These are phyloP conservation scores for Puccinia brachypodii DNA, from an alignment of 1,284 basidiomycete genomes.

Conservation along the genomic window DNA sequence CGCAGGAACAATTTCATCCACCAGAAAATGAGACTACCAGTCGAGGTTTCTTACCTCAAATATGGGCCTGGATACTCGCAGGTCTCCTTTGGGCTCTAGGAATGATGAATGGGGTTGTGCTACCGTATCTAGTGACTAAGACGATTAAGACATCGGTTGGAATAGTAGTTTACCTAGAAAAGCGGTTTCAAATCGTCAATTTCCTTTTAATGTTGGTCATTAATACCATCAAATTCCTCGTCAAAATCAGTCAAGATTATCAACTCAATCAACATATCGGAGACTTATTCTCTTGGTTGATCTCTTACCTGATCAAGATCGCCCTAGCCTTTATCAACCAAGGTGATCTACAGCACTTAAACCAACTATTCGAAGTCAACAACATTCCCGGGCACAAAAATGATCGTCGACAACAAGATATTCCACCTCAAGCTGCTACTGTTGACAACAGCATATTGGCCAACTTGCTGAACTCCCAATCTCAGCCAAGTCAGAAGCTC, in stretches of 20 bases:
- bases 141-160: neutral
- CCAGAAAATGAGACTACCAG: neutral
- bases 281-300: slow-evolving; percentile 15
- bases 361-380: neutral
- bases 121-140: slow-evolving; percentile 1
- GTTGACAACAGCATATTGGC: neutral
- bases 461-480: neutral
- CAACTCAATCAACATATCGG: slow-evolving; percentile 16
- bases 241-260: slow-evolving; percentile 19
- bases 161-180: slow-evolving; percentile 16
- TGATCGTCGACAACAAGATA: neutral
- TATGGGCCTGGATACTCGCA: neutral
- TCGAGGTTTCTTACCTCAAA: neutral
- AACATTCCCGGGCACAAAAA: neutral
- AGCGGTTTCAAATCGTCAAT: slow-evolving; percentile 21
- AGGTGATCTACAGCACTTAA: neutral
- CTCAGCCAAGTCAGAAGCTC: neutral
- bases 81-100: neutral
- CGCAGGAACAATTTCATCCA: neutral
- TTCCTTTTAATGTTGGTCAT: neutral
- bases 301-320: slow-evolving; percentile 13
- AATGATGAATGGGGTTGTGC: neutral
- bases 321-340: slow-evolving; percentile 19
- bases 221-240: neutral
- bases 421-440: neutral